Evolutionary conservation across 345 rosid genomes (phyloP), one percentile per base, ranked within the genome.

Genomic region (Euphorbia lathyris): DNA sequence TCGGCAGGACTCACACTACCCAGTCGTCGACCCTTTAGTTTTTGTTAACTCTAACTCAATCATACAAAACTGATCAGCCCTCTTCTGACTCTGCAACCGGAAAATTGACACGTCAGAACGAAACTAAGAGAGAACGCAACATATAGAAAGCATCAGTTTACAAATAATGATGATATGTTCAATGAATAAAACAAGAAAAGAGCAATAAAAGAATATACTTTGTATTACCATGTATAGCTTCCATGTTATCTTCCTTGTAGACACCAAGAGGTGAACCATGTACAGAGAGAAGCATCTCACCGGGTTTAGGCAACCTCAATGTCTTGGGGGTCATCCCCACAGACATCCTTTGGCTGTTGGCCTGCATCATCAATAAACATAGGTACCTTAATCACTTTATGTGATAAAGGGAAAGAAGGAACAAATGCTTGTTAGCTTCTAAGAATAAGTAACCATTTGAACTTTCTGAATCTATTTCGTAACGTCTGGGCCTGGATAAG

Each of bases 261-360:
- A 88, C 88, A 2, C 99, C 98, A 16, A 92, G 92, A 23, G 98
- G 99, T 74, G 99, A 92, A 59, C 97, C 98, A 73, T 65, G 96
- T 22, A 95, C 90, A 27, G 98, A 92, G 30, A 88, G 86, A 81
- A 90, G 92, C 87, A 92, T 83, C 82, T 95, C 98, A 40, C 98
- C 97, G 66, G 83, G 87, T 76, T 95, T 92, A 1, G 98, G 98
- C 74, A 76, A 82, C 87, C 98, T 85, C 63, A 74, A 55, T 47
- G 91, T 84, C 79, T 86, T 90, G 34, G 99, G 98, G 51, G 98
- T 95, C 97, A 86, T 90, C 72, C 98, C 99, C 61, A 86, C n/a
- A 48, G 97, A 93, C 61, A 93, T 80, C 76, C 97, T 83, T 76
- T 93, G 97, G 72, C 87, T 85, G 73, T 66, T 85, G 27, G 63